Conservation (phyloP, 2,329 filamentous ascomycete species). For the Botrytis fragariae region DNA sequence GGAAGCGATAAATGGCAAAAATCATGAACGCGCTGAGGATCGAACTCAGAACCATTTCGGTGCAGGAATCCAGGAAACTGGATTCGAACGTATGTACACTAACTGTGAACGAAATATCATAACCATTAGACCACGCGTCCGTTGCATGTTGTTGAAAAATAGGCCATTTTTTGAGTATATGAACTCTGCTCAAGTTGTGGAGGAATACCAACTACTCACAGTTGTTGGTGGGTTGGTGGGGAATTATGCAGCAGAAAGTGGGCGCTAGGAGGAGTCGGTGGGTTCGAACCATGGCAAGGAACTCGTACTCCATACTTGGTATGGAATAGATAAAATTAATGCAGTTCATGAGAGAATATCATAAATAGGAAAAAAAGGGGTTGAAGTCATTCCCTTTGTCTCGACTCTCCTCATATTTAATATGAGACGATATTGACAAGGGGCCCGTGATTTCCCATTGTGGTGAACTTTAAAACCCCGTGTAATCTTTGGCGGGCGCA, state of each 20-base stretch:
- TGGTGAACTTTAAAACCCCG: slow-evolving; percentile 3
- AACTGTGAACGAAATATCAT: slow-evolving; percentile 38
- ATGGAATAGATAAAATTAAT: slow-evolving; percentile 8
- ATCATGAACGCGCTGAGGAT: slow-evolving; percentile 30
- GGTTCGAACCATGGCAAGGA: neutral
- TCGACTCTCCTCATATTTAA: slow-evolving; percentile 3
- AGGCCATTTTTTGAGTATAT: too few relatives aligned
- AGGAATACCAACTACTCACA: neutral
- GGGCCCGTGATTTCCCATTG: slow-evolving; percentile 1
- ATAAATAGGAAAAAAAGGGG: neutral
- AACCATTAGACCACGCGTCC: slow-evolving; percentile 27
- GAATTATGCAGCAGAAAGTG: slow-evolving; percentile 6
- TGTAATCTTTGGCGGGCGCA: slow-evolving; percentile 1
- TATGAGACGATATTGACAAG: neutral
- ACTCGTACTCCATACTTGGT: neutral
- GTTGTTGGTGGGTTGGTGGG: neutral
- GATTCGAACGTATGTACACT: neutral
- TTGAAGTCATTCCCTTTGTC: neutral
- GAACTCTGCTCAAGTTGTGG: neutral
- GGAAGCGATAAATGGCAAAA: neutral
- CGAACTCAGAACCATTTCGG: slow-evolving; percentile 37
- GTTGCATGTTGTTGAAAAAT: too few relatives aligned
- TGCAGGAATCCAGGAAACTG: neutral
- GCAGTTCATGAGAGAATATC: neutral
- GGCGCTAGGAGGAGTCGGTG: neutral